Base-by-base conservation (phyloP, 2,329 filamentous ascomycete species). In the Microdochium paspali region DNA sequence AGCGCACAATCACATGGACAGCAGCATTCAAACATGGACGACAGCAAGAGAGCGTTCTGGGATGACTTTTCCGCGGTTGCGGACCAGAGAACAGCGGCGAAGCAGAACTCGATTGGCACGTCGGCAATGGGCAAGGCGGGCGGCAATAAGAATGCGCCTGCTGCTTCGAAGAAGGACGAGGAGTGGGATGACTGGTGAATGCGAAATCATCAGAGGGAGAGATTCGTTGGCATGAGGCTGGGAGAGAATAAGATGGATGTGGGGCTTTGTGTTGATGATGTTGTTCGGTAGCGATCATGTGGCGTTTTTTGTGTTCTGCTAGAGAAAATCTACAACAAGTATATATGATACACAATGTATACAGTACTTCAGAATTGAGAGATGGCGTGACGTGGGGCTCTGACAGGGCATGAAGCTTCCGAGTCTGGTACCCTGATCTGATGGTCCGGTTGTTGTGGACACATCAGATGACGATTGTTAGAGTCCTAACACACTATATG, bases 31-130 rank as follows among this genome's bases (percentile, higher is more conserved):
- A 40, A 40, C 18, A 58, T 80, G 46, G 74, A 82, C 58, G 74
- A 72, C 75, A 85, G 64, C 77, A 86, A 84, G 66, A 85, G 85
- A 62, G 85, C 87, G 55, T 95, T 95, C 67, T 96, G 90, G 90
- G 90, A 95, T 62, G 85, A 85, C 56, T 95, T 97, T 66, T 84
- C 89, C 0, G 80, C 77, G 24, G 65, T 84, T 24, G 84, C 81
- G 0, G 77, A 84, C 67, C 72, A 78, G 58, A 66, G 68, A 49
- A 66, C 69, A 49, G 62, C 54, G 39, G 61, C 60, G 12, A 62
- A 60, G 40, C 66, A 67, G 49, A 77, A 69, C 56, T 69, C 77
- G 2, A 77, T 82, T 51, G 78, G 78, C 26, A 82, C 78, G 20
- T 71, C 74, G 49, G 77, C 77, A 20, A 80, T 81, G 75, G 74